phyloP scores from a whole-genome alignment of 257 asterid species.

The Voacanga thouarsii region DNA sequence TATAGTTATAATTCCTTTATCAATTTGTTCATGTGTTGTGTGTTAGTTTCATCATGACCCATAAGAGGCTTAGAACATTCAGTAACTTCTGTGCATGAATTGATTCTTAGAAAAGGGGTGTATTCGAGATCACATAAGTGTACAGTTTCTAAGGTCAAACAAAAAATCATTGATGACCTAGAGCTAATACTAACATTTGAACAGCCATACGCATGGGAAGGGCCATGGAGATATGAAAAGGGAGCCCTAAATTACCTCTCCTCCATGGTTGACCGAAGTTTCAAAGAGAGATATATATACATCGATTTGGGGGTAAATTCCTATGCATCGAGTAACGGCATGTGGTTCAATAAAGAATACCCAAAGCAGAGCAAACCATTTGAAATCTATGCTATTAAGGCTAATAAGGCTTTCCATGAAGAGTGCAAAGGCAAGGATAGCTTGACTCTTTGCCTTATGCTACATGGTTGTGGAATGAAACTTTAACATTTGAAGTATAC shows the following conservation, averaged over 20 bases:
- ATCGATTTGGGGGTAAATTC: slow-evolving; percentile 52
- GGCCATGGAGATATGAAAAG: slow-evolving; percentile 34
- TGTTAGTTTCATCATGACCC: background rate
- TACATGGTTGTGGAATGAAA: slow-evolving; percentile 50
- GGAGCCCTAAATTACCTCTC: slow-evolving; percentile 38
- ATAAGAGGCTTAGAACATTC: slow-evolving; percentile 1
- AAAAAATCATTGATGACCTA: slow-evolving; percentile 21
- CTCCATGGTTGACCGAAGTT: slow-evolving; percentile 30
- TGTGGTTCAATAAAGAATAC: slow-evolving; percentile 51
- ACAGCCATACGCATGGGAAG: slow-evolving; percentile 39
- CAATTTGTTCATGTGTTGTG: slow-evolving; percentile 16
- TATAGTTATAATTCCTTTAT: slow-evolving; percentile 24
- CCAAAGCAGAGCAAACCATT: slow-evolving; percentile 42
- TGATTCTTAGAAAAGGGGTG: slow-evolving; percentile 12
- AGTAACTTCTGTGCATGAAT: background rate
- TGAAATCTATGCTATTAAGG: slow-evolving; percentile 51
- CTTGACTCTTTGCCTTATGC: slow-evolving; percentile 52
- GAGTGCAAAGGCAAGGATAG: slow-evolving; percentile 29
- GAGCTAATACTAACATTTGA: slow-evolving; percentile 36
- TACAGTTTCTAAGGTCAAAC: slow-evolving; percentile 12
- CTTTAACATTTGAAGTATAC: slow-evolving; percentile 36
- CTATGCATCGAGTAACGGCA: slow-evolving; percentile 49
- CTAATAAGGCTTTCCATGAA: slow-evolving; percentile 38
- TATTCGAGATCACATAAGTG: slow-evolving; percentile 10
- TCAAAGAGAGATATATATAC: slow-evolving; percentile 36